Evolutionary conservation across 345 rosid genomes (phyloP), one percentile per base, ranked within the genome.

Genomic region (Euphorbia pulcherrima): DNA sequence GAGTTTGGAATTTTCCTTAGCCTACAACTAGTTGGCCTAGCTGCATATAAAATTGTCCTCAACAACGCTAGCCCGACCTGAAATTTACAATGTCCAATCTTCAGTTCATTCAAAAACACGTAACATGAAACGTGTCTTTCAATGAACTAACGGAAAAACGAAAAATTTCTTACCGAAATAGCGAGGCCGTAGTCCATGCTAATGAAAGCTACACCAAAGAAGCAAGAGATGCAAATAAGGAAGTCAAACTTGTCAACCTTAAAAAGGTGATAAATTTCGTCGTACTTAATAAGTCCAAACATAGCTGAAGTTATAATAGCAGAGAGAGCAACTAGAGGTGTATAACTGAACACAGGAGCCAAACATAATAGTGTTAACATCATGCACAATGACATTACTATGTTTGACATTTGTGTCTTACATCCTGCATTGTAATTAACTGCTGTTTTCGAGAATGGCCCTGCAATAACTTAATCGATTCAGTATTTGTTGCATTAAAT

Each of bases 401-500:
- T 53, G 65, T 93, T 93, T 1, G 98, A 78, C 94, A 88, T 85
- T 1, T 87, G 84, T 48, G 96, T 85, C 67, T 58, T 82, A 59
- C 88, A 77, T 10, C 98, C 96, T 4, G 97, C 75, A 55, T 88
- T 90, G 79, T 70, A 90, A 77, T 93, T 93, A 78, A 93, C 97
- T 0, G 98, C 98, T 0, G 97, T 81, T 75, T 93, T 93, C 33
- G 97, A 93, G 72, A 93, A 93, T 35, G 98, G 98, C 13, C 98
- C 98, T 92, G 81, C 24, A 29, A n/a, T n/a, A n/a, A n/a, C n/a
- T n/a, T n/a, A 8, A 56, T 14, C 4, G 30, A 24, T 56, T 10
- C 20, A 17, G 37, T 2, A 7, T 33, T 33, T 33, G 7, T 33
- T 33, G 37, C 7, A 7, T 33, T 33, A 7, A 33, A 33, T 33